Conservation (phyloP, 805 yeast species). For the Alloascoidea hylecoeti region DNA sequence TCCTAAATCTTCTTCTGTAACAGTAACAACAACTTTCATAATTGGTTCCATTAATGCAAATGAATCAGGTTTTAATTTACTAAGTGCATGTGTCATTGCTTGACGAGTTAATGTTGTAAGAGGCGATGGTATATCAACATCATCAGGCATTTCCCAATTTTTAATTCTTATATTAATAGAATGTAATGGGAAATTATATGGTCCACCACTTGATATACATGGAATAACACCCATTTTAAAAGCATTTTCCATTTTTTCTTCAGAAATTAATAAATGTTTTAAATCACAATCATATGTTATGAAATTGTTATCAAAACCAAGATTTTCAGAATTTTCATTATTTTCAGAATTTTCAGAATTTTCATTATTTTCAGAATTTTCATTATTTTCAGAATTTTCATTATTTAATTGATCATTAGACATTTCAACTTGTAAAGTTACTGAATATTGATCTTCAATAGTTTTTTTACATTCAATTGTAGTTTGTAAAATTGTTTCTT, state of each 20-base stretch:
- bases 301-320: conserved; percentile 7
- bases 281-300: conserved; percentile 4
- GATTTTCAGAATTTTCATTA: conserved; percentile 8
- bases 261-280: conserved; percentile 13
- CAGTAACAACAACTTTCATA: conserved; percentile 61
- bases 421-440: conserved; percentile 5
- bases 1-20: conserved; percentile 64
- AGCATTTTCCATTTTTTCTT: conserved; percentile 15
- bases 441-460: no score
- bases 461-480: no score
- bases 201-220: conserved; percentile 26
- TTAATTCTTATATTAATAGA: conserved; percentile 42
- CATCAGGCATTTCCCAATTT: conserved; percentile 39
- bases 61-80: conserved; percentile 7
- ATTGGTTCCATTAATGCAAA: conserved; percentile 73
- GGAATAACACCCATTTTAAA: conserved; percentile 19
- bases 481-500: conserved; percentile 53
- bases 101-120: conserved; percentile 31
- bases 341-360: conserved; percentile 14
- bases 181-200: conserved; percentile 35
- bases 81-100: conserved; percentile 26
- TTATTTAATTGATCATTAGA: conserved; percentile 16
- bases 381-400: conserved; percentile 16
- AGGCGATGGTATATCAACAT: conserved; percentile 22
- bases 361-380: conserved; percentile 13